phyloP scores from a whole-genome alignment of 495 filamentous ascomycete species.

The Penicillium manginii region DNA sequence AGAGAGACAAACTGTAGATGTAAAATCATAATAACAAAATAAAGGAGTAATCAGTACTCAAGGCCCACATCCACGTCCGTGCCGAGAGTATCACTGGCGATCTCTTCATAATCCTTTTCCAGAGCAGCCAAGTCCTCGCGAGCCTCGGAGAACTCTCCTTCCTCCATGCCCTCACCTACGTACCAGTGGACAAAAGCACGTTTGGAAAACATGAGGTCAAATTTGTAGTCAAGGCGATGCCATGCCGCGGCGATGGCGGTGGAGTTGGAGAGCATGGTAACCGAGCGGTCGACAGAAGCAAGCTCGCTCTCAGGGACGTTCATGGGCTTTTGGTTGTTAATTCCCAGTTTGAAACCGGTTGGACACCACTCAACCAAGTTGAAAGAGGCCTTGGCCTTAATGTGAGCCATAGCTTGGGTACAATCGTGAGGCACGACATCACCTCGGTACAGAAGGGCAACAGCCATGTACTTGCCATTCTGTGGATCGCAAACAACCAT shows the following conservation, averaged over 20 bases:
- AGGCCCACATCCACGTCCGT: background rate
- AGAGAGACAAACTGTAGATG: background rate
- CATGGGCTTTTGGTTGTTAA: conserved; percentile 88
- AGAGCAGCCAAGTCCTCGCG: conserved; percentile 87
- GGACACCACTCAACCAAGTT: conserved; percentile 95
- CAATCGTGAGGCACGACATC: conserved; percentile 88
- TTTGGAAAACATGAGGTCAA: conserved; percentile 96
- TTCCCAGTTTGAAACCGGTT: conserved; percentile 94
- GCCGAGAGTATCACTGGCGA: conserved; percentile 50
- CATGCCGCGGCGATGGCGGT: conserved; percentile 89
- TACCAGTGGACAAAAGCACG: conserved; percentile 97
- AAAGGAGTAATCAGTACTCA: background rate
- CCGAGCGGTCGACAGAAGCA: conserved; percentile 81
- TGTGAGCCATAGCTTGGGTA: conserved; percentile 72
- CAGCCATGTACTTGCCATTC: conserved; percentile 95
- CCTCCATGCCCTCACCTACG: conserved; percentile 94
- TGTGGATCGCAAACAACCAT: conserved; percentile 94
- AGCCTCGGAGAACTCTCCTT: conserved; percentile 90
- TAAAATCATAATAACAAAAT: background rate
- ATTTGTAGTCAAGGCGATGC: conserved; percentile 82
- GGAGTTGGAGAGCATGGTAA: conserved; percentile 92
- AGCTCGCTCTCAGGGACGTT: conserved; percentile 76
- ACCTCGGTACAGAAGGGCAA: conserved; percentile 86
- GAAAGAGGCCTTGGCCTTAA: conserved; percentile 87
- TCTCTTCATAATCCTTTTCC: conserved; percentile 91